Percentiles rank a stretch among this genome's conserved stretches.
These are phyloP conservation scores for Castanea sativa DNA, from an alignment of 306 rosid species.

Conservation along the genomic window DNA sequence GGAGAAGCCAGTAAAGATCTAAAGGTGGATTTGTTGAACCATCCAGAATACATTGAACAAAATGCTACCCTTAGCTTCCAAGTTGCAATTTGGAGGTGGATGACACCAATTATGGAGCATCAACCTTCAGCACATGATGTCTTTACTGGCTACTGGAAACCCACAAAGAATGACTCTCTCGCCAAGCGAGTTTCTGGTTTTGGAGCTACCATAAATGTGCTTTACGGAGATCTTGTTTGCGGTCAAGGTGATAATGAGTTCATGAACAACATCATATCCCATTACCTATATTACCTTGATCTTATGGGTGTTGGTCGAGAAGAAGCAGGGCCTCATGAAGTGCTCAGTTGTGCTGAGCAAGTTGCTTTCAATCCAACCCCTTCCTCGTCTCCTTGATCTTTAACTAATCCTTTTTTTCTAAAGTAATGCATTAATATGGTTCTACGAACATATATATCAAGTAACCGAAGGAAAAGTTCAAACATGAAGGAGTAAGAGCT, in stretches of 20 bases:
- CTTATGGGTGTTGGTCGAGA: conserved; percentile 75
- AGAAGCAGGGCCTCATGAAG: conserved; percentile 58
- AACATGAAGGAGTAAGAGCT: neutral
- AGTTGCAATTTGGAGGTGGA: conserved; percentile 92
- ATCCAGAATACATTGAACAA: conserved; percentile 93
- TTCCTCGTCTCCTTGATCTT: conserved; percentile 39
- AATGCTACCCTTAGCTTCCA: conserved; percentile 92
- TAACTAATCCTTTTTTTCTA: neutral
- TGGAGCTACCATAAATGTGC: conserved; percentile 86
- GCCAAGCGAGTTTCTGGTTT: conserved; percentile 74
- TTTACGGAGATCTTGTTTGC: conserved; percentile 70
- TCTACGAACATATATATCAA: neutral
- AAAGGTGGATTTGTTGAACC: conserved; percentile 64
- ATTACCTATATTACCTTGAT: conserved; percentile 73
- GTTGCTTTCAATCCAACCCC: conserved; percentile 58
- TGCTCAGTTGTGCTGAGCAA: conserved; percentile 73
- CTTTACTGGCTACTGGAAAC: conserved; percentile 91
- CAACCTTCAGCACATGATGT: conserved; percentile 86
- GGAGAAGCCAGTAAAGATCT: conserved; percentile 71
- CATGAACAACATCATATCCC: conserved; percentile 79
- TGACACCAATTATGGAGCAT: conserved; percentile 60
- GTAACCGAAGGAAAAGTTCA: neutral
- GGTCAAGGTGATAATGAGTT: conserved; percentile 74
- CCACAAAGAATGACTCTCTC: conserved; percentile 78
- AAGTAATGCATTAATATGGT: conserved; percentile 6